A percentile compares a stretch with the other conserved stretches of the same genome.
Conservation (phyloP, 768 basidiomycete genomes). For the Flagelloscypha sp. region DNA sequence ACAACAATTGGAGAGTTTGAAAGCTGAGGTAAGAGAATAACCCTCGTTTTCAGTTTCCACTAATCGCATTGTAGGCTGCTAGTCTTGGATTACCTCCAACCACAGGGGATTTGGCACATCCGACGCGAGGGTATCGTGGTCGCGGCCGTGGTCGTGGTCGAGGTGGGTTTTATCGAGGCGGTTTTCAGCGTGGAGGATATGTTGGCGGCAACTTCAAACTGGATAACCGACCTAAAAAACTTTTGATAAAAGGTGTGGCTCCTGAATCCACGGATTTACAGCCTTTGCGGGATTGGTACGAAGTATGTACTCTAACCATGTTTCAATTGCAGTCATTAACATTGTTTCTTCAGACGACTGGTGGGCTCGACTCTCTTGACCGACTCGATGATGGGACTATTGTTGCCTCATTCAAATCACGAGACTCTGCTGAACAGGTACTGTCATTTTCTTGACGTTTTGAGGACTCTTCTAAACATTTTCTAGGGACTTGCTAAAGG, state of each 20-base stretch:
- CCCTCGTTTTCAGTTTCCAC: slow-evolving; percentile 2
- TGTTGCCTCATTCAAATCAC: slow-evolving; percentile 62
- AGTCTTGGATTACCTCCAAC: too few relatives aligned
- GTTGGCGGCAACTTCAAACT: slow-evolving; percentile 75
- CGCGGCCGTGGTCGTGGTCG: slow-evolving; percentile 64
- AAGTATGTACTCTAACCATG: slow-evolving; percentile 33
- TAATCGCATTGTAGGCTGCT: slow-evolving; percentile 43
- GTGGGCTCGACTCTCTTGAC: slow-evolving; percentile 63
- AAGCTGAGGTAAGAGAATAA: slow-evolving; percentile 55
- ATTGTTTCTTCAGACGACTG: slow-evolving; percentile 44
- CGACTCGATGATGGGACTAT: slow-evolving; percentile 46
- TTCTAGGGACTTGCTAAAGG: slow-evolving; percentile 68
- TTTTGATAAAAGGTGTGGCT: slow-evolving; percentile 62
- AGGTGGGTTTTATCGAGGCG: slow-evolving; percentile 54
- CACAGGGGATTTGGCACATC: too few relatives aligned
- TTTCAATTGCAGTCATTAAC: slow-evolving; percentile 6
- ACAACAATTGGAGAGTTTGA: slow-evolving; percentile 67
- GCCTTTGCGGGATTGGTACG: slow-evolving; percentile 75
- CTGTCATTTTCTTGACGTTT: slow-evolving; percentile 11
- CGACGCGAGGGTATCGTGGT: slow-evolving; percentile 48
- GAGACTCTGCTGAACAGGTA: slow-evolving; percentile 73
- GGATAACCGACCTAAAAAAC: slow-evolving; percentile 79
- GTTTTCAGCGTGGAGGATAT: slow-evolving; percentile 55
- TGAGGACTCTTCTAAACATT: slow-evolving; percentile 1
- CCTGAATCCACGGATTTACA: slow-evolving; percentile 45